A percentile compares a stretch with the other conserved stretches of the same genome.
phyloP scores from a whole-genome alignment of 2,329 filamentous ascomycete genomes.

The Lasiodiplodia citricola region DNA sequence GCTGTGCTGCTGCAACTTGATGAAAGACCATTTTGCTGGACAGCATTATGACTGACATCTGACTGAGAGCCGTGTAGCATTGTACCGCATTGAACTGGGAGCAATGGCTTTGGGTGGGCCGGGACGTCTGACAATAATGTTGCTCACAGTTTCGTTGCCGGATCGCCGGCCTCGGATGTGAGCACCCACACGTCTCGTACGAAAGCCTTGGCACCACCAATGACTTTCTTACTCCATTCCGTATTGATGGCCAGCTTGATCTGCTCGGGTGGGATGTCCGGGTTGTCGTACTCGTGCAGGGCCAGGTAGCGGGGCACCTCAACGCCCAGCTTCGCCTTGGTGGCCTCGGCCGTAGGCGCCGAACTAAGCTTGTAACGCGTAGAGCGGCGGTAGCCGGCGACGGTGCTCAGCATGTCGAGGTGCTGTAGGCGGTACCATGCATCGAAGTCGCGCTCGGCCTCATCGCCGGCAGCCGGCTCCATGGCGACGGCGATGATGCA shows the following conservation, averaged over 20 bases:
- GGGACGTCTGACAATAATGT: no score
- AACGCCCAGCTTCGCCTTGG: conserved; percentile 15
- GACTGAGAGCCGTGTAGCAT: background rate
- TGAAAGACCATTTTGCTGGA: fast-evolving
- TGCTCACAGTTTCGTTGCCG: background rate
- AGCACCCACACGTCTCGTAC: conserved; percentile 15
- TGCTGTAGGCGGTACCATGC: conserved; percentile 33
- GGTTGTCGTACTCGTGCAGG: conserved; percentile 35
- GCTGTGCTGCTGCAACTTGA: background rate
- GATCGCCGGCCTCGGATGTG: background rate
- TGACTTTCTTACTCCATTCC: conserved; percentile 35
- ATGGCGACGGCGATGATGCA: conserved; percentile 14
- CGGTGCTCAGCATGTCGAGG: conserved; percentile 30
- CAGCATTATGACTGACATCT: background rate
- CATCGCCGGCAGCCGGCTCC: conserved; percentile 7
- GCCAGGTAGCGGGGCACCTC: conserved; percentile 31
- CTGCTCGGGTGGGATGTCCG: conserved; percentile 32
- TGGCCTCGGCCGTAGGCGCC: background rate
- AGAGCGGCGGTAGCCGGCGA: conserved; percentile 28
- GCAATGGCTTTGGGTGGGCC: no score
- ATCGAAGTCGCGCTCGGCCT: conserved; percentile 31
- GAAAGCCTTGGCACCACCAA: conserved; percentile 27
- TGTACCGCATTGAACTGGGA: background rate
- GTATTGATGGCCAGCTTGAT: conserved; percentile 30
- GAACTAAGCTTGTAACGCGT: conserved; percentile 26